A percentile compares a stretch with the other conserved stretches of the same genome.
phyloP scores from a whole-genome alignment of 768 basidiomycete species.

The Leccinellum luteum region DNA sequence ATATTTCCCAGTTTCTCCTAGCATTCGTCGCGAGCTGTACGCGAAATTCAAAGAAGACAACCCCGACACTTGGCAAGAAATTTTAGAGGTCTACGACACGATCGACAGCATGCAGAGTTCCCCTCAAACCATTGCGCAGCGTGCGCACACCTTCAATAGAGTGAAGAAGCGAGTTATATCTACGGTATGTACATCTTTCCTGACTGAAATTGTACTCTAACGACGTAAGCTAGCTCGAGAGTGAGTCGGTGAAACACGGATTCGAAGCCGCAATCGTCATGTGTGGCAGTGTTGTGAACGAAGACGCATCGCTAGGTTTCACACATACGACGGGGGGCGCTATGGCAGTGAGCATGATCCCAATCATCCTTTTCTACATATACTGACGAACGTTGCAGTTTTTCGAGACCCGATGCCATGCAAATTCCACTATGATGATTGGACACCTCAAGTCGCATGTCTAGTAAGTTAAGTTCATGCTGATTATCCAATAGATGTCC shows the following conservation, averaged over 20 bases:
- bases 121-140: background rate
- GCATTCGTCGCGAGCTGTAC: background rate
- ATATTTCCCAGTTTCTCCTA: background rate
- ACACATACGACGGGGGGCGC: background rate
- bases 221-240: background rate
- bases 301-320: slow-evolving; percentile 1
- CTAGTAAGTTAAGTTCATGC: slow-evolving; percentile 1
- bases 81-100: background rate
- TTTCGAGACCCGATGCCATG: slow-evolving; percentile 1
- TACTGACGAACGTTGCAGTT: background rate
- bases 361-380: background rate
- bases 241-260: background rate
- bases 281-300: background rate
- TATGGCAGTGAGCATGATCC: background rate
- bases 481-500: background rate
- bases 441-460: slow-evolving; percentile 7
- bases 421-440: background rate
- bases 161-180: background rate
- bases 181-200: background rate
- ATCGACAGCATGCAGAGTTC: background rate
- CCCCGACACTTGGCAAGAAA: background rate
- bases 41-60: slow-evolving; percentile 2
- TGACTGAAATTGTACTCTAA: background rate
- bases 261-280: slow-evolving; percentile 5
- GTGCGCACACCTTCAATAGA: background rate